Conservation (phyloP, 495 filamentous ascomycete genomes). For the Tuber magnatum region DNA sequence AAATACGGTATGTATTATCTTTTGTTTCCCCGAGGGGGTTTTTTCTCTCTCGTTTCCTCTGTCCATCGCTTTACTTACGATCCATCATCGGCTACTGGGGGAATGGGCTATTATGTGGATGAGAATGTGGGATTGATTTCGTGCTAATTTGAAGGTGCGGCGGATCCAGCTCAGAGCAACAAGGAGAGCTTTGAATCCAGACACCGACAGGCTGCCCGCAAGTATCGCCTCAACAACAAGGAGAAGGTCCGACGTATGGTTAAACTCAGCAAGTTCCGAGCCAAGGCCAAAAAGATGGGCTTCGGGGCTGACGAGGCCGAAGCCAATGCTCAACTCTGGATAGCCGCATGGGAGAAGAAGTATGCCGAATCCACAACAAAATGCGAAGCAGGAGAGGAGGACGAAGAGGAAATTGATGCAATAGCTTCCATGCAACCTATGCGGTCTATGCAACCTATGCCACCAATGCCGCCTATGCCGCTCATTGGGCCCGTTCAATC, state of each 20-base stretch:
- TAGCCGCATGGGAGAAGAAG: constrained; percentile 34
- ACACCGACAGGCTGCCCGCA: constrained; percentile 35
- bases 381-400: constrained; percentile 26
- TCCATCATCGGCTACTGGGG: neutral
- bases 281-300: constrained; percentile 33
- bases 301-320: constrained; percentile 28
- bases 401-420: constrained; percentile 7
- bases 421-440: neutral
- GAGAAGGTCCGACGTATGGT: constrained; percentile 35
- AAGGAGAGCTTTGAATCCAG: constrained; percentile 35
- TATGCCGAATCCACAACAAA: constrained; percentile 32
- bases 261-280: constrained; percentile 33
- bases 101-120: neutral
- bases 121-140: constrained; percentile 5
- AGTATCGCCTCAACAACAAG: constrained; percentile 36
- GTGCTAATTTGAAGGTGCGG: constrained; percentile 5
- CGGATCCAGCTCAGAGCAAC: constrained; percentile 9
- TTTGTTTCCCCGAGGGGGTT: constrained; percentile 24
- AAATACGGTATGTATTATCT: constrained; percentile 35
- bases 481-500: neutral
- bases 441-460: neutral
- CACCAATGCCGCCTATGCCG: neutral
- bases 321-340: constrained; percentile 32
- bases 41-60: constrained; percentile 31
- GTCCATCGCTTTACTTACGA: neutral